Percentiles rank a stretch among this genome's conserved stretches.
These are phyloP conservation scores for Annulohypoxylon stygium DNA, from an alignment of 495 filamentous ascomycete species.

Conservation along the genomic window DNA sequence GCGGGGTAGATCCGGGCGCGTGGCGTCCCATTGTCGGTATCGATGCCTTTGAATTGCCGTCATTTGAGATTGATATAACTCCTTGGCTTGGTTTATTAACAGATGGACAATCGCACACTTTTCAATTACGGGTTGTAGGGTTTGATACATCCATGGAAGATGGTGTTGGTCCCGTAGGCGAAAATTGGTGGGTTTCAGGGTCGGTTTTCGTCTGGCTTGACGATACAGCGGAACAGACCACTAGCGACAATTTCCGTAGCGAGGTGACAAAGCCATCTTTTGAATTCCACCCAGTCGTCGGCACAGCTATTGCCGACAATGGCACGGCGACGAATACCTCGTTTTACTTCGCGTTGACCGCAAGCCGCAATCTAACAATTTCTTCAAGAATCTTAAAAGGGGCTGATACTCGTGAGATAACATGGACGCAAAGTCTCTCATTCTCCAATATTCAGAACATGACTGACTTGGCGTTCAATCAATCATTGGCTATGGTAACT, in stretches of 20 bases:
- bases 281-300: constrained; percentile 54
- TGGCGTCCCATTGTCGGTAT: constrained; percentile 90
- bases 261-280: constrained; percentile 49
- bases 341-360: constrained; percentile 70
- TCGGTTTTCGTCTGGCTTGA: constrained; percentile 84
- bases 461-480: constrained; percentile 69
- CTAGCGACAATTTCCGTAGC: constrained; percentile 52
- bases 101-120: constrained; percentile 73
- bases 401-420: constrained; percentile 46
- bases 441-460: constrained; percentile 72
- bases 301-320: constrained; percentile 56
- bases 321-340: constrained; percentile 71
- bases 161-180: constrained; percentile 66
- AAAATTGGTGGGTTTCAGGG: constrained; percentile 85
- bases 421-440: constrained; percentile 73
- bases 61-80: constrained; percentile 88
- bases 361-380: constrained; percentile 68
- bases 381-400: constrained; percentile 65
- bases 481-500: constrained; percentile 72
- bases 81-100: constrained; percentile 79
- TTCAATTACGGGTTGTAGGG: constrained; percentile 78
- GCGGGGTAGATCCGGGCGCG: constrained; percentile 82
- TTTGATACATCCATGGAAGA: constrained; percentile 64
- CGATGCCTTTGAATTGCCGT: constrained; percentile 83
- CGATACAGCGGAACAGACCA: constrained; percentile 62